Percentiles rank a stretch among this genome's conserved stretches.
Conservation (phyloP, 495 filamentous ascomycete genomes). For the Terfezia claveryi region DNA sequence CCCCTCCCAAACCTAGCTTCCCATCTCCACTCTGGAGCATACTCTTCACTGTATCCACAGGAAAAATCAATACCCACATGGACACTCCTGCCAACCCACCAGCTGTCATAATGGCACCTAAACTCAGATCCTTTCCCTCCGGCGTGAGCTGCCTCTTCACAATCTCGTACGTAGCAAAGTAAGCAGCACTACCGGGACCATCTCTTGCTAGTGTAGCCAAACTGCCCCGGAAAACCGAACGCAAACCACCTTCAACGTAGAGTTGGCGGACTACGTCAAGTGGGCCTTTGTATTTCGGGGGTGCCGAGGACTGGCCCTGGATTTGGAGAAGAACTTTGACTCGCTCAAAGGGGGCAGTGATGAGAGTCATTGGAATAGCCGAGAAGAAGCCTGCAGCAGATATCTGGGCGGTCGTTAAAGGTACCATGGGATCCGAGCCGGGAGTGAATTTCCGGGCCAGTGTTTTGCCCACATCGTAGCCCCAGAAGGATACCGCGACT, state of each 20-base stretch:
- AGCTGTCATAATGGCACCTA: constrained; percentile 64
- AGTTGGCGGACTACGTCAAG: constrained; percentile 88
- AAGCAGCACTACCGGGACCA: constrained; percentile 76
- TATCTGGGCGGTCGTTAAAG: constrained; percentile 64
- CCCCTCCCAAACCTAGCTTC: constrained; percentile 58
- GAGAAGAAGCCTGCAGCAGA: constrained; percentile 91
- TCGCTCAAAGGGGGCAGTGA: constrained; percentile 94
- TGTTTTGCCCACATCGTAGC: constrained; percentile 84
- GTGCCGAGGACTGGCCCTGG: constrained; percentile 75
- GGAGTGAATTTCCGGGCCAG: constrained; percentile 46
- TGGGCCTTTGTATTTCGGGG: constrained; percentile 81
- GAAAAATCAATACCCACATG: constrained; percentile 99
- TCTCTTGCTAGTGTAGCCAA: constrained; percentile 84
- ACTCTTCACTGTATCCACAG: constrained; percentile 89
- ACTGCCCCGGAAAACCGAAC: constrained; percentile 76
- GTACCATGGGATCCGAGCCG: constrained; percentile 22
- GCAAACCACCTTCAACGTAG: constrained; percentile 73
- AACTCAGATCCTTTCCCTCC: constrained; percentile 55
- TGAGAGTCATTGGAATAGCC: constrained; percentile 90
- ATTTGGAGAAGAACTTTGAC: constrained; percentile 97
- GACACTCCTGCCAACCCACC: constrained; percentile 83
- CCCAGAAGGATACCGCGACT: constrained; percentile 99
- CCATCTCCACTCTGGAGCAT: constrained; percentile 81
- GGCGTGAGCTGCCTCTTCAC: constrained; percentile 80
- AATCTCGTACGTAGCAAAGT: constrained; percentile 93